Evolutionary conservation across 148 eudicot genomes (phyloP), one percentile per base, ranked within the genome.

Genomic region (Camellia sinensis): DNA sequence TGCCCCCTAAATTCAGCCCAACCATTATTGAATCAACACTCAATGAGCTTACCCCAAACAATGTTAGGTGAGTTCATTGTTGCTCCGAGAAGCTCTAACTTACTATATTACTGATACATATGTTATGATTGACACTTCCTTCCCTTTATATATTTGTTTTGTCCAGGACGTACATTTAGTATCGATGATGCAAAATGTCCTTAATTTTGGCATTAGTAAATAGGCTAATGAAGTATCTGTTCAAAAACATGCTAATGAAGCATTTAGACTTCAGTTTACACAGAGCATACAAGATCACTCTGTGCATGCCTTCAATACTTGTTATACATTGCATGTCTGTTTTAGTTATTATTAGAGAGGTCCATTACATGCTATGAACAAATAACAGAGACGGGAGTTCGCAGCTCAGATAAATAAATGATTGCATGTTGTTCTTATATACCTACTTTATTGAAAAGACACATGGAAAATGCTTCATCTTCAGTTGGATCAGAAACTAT

Each of bases 1-100:
- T 96, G 87, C 99, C 97, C 29, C 91, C 92, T 67, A 88, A 61
- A 18, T 96, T 87, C 89, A 87, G 79, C 83, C 94, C 97, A 56
- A 85, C 65, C 79, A 77, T 80, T 62, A 93, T 93, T 77, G 87
- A 91, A 75, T 90, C 87, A 81, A 71, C 83, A 44, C 83, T 96
- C 40, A 78, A 90, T 75, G 95, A 93, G 85, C 95, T 96, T 70
- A 85, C 85, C 75, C 94, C 88, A 74, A 83, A 84, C 72, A 91
- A 83, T 83, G 98, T 91, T 80, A 93, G 99, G 99, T 93, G 57
- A 78, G 71, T 82, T 70, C 13, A 6, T 74, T 77, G 5, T 67
- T 76, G 40, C 41, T 44, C 74, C 29, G 6, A 46, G 50, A 46
- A 46, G 50, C 50, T 46, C 50, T 46, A 46, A 46, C 50, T 46